Evolutionary conservation across 768 basidiomycete genomes (phyloP).

Genomic region (Thelephora ganbajun): DNA sequence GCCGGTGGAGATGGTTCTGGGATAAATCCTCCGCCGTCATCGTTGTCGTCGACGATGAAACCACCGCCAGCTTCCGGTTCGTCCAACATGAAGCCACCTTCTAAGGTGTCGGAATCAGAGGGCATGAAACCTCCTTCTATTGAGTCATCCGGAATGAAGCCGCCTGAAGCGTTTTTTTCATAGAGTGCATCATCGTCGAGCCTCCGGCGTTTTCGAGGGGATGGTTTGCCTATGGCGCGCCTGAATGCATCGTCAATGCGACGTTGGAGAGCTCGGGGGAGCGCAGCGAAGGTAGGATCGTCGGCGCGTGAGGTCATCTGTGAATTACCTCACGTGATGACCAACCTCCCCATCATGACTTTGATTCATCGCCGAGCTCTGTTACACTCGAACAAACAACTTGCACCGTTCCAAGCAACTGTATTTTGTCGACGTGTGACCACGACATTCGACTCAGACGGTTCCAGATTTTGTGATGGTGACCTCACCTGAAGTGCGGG

Average conservation of each 20-base stretch:
- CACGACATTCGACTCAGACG: too few species aligned
- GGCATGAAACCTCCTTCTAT: slow-evolving; percentile 4
- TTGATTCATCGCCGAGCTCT: too few species aligned
- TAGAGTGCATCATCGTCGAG: not conserved
- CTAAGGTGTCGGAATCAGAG: slow-evolving; percentile 1
- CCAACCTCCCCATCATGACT: too few species aligned
- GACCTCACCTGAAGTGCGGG: too few species aligned
- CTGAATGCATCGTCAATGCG: slow-evolving; percentile 43
- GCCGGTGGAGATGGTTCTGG: slow-evolving; percentile 12
- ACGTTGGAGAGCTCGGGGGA: slow-evolving; percentile 27
- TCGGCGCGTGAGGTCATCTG: not conserved
- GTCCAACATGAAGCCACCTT: slow-evolving; percentile 11
- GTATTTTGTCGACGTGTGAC: too few species aligned
- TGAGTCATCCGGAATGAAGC: slow-evolving; percentile 5
- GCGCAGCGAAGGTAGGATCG: slow-evolving; percentile 21
- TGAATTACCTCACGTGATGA: too few species aligned
- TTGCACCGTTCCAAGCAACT: too few species aligned
- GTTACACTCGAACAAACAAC: too few species aligned
- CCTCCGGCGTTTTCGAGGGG: slow-evolving; percentile 9
- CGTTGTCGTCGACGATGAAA: slow-evolving; percentile 5
- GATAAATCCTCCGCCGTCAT: slow-evolving; percentile 21
- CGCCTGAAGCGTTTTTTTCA: slow-evolving; percentile 4
- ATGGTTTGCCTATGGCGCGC: slow-evolving; percentile 8
- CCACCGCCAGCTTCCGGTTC: slow-evolving; percentile 5
- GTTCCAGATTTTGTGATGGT: too few species aligned